Percentiles rank a stretch among this genome's conserved stretches.
phyloP scores from a whole-genome alignment of 495 filamentous ascomycete genomes.

The Podospora australis region DNA sequence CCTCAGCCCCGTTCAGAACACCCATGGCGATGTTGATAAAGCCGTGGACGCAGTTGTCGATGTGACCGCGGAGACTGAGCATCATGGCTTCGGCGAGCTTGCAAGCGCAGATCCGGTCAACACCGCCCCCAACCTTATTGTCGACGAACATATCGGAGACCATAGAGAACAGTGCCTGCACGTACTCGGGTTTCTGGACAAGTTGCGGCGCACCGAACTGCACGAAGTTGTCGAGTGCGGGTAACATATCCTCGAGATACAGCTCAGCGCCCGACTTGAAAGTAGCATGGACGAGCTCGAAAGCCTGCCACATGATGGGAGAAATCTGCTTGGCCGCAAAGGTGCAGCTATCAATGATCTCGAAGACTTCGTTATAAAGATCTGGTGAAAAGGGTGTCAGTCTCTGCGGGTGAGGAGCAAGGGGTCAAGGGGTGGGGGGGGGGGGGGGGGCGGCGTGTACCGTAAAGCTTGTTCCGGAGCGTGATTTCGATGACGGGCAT shows the following conservation, averaged over 20 bases:
- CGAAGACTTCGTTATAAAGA: slow-evolving; percentile 95
- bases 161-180: slow-evolving; percentile 82
- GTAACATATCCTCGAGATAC: slow-evolving; percentile 98
- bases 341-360: slow-evolving; percentile 99
- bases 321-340: slow-evolving; percentile 94
- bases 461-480: slow-evolving; percentile 93
- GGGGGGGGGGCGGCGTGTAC: too few relatives aligned
- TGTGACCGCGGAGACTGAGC: slow-evolving; percentile 85
- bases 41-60: slow-evolving; percentile 77
- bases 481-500: slow-evolving; percentile 97
- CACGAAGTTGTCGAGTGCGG: slow-evolving; percentile 94
- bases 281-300: slow-evolving; percentile 90
- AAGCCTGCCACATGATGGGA: slow-evolving; percentile 95
- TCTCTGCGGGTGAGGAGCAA: neutral
- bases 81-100: slow-evolving; percentile 96
- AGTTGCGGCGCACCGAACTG: slow-evolving; percentile 78
- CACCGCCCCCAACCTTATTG: slow-evolving; percentile 84
- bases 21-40: slow-evolving; percentile 87
- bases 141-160: slow-evolving; percentile 61
- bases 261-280: slow-evolving; percentile 96
- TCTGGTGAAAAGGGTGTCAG: too few relatives aligned
- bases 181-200: slow-evolving; percentile 74
- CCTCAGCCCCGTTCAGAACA: slow-evolving; percentile 61
- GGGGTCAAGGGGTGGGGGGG: too few relatives aligned
- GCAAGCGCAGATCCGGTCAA: slow-evolving; percentile 97